Conservation (phyloP, 192 early-diverging fungal genomes). For the Dispira simplex region DNA sequence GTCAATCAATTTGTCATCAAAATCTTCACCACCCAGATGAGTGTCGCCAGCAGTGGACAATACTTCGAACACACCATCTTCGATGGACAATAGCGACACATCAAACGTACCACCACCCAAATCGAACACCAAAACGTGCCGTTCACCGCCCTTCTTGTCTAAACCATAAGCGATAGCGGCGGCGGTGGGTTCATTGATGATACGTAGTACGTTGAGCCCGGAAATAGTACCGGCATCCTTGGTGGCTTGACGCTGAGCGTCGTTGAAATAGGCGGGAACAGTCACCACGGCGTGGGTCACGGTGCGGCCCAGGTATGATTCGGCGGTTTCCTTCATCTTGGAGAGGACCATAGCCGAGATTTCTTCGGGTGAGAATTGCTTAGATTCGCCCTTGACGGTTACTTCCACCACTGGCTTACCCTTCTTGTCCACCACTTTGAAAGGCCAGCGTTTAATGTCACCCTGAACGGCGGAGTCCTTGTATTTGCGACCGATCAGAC, state of each 20-base stretch:
- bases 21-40: constrained; percentile 98
- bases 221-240: constrained; percentile 97
- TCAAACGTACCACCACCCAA: constrained; percentile 97
- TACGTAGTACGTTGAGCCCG: constrained; percentile 95
- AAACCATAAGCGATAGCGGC: constrained; percentile 99
- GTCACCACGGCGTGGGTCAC: constrained; percentile 90
- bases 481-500: constrained; percentile 93
- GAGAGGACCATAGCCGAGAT: constrained; percentile 93
- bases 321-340: constrained; percentile 99
- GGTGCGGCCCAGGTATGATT: constrained; percentile 70
- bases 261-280: constrained; percentile 98
- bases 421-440: constrained; percentile 83
- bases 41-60: constrained; percentile 99
- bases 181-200: constrained; percentile 99
- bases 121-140: constrained; percentile 95
- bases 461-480: constrained; percentile 86
- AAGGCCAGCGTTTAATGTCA: constrained; percentile 99
- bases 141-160: constrained; percentile 90
- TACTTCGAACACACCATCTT: constrained; percentile 97
- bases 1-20: constrained; percentile 96
- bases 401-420: constrained; percentile 83
- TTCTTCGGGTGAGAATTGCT: constrained; percentile 91
- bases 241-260: constrained; percentile 99
- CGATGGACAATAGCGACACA: constrained; percentile 93
- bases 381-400: constrained; percentile 94